Evolutionary conservation across 768 basidiomycete species (phyloP).

Genomic region (Russula griseocarnosa): DNA sequence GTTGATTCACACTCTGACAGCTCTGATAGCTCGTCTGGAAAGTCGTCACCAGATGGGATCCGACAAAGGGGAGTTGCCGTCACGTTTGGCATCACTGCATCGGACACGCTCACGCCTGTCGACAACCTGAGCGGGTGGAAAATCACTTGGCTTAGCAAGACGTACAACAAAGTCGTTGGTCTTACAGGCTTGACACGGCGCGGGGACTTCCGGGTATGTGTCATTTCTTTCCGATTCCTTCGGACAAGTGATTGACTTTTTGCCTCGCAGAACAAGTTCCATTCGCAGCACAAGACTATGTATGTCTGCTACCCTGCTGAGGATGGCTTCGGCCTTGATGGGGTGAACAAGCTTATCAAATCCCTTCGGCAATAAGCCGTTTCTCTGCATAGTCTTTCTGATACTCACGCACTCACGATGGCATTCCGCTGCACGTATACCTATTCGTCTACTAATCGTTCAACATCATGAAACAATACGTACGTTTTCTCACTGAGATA

Average conservation of each 20-base stretch:
- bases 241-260: not conserved
- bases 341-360: constrained; percentile 43
- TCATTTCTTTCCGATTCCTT: not conserved
- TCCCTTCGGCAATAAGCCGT: constrained; percentile 23
- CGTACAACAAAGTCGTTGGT: constrained; percentile 41
- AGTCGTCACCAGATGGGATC: constrained; percentile 25
- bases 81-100: constrained; percentile 49
- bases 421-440: not conserved
- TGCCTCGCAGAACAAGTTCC: constrained; percentile 43
- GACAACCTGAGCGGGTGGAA: constrained; percentile 48
- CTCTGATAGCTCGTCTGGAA: constrained; percentile 3
- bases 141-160: constrained; percentile 42
- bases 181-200: constrained; percentile 41
- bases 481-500: not conserved
- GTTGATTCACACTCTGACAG: constrained; percentile 12
- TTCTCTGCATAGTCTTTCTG: not conserved
- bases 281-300: constrained; percentile 42
- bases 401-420: not conserved
- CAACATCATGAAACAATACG: not conserved
- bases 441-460: not conserved
- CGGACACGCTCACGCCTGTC: constrained; percentile 39
- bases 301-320: constrained; percentile 48
- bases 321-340: constrained; percentile 47
- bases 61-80: constrained; percentile 36
- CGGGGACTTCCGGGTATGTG: constrained; percentile 45